Percentiles rank a stretch among this genome's conserved stretches.
Conservation (phyloP, 306 rosid genomes). For the Benincasa hispida region DNA sequence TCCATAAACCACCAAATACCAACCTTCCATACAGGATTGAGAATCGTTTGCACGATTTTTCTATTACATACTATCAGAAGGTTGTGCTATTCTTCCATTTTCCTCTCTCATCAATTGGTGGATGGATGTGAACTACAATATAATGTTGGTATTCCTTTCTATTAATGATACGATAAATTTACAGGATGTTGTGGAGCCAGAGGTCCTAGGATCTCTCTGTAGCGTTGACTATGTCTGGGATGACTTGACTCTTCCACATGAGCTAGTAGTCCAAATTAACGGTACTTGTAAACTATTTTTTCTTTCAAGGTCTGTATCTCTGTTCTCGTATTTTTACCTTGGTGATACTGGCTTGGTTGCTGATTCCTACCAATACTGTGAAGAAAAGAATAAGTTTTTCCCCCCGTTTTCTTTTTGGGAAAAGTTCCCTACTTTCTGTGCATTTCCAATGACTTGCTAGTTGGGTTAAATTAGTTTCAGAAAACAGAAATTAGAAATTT, state of each 20-base stretch:
- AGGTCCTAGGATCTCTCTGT: constrained; percentile 58
- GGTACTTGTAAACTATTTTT: constrained; percentile 25
- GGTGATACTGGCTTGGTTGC: background rate
- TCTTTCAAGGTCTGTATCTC: background rate
- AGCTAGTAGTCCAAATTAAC: constrained; percentile 46
- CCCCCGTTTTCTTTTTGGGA: background rate
- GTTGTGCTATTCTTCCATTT: constrained; percentile 25
- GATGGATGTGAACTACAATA: background rate
- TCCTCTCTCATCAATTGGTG: constrained; percentile 11
- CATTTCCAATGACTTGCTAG: background rate
- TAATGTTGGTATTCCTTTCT: background rate
- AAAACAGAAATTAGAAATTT: background rate
- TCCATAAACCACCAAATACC: constrained; percentile 65
- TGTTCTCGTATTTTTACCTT: constrained; percentile 1
- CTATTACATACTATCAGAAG: constrained; percentile 87
- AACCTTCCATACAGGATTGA: constrained; percentile 84
- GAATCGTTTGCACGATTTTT: constrained; percentile 43
- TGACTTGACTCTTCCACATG: constrained; percentile 77
- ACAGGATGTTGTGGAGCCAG: constrained; percentile 61
- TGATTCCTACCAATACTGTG: background rate
- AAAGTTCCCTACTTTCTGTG: background rate
- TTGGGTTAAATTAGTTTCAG: background rate
- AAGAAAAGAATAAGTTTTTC: background rate
- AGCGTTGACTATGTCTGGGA: constrained; percentile 86
- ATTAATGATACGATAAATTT: constrained; percentile 22